Percentiles rank a stretch among this genome's conserved stretches.
Conservation (phyloP, 2,329 filamentous ascomycete species). For the Alternaria tenuissima region DNA sequence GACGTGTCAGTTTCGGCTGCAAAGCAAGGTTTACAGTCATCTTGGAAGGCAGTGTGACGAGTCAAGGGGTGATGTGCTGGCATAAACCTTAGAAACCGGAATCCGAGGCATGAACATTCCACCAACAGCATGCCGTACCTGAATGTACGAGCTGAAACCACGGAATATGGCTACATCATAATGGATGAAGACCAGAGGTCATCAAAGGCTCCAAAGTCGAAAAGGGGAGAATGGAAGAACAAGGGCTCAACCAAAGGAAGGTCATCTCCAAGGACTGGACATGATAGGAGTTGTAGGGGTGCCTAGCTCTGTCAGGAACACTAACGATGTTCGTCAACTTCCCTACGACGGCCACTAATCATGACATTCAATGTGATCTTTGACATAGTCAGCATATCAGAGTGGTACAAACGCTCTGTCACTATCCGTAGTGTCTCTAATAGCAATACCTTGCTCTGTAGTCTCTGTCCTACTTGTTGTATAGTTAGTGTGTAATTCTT, state of each 20-base stretch:
- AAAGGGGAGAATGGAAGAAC: background rate
- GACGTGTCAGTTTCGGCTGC: background rate
- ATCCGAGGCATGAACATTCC: background rate
- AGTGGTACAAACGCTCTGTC: background rate
- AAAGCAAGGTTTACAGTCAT: background rate
- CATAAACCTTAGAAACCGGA: background rate
- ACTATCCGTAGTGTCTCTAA: background rate
- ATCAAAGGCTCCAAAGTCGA: background rate
- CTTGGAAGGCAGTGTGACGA: conserved; percentile 2
- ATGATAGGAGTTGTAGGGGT: background rate
- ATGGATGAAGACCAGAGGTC: background rate
- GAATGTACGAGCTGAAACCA: background rate
- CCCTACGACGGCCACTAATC: background rate
- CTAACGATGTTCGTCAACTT: background rate
- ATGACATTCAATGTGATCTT: background rate
- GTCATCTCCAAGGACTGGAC: background rate
- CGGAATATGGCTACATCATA: background rate
- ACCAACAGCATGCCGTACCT: background rate
- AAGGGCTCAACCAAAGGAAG: background rate
- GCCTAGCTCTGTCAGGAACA: background rate
- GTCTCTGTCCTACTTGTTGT: background rate
- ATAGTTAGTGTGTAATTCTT: background rate
- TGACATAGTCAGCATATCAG: background rate
- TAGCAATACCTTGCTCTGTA: background rate
- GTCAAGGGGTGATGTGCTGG: background rate